Base-by-base conservation (phyloP, 495 filamentous ascomycete genomes). In the Daldinia bambusicola region DNA sequence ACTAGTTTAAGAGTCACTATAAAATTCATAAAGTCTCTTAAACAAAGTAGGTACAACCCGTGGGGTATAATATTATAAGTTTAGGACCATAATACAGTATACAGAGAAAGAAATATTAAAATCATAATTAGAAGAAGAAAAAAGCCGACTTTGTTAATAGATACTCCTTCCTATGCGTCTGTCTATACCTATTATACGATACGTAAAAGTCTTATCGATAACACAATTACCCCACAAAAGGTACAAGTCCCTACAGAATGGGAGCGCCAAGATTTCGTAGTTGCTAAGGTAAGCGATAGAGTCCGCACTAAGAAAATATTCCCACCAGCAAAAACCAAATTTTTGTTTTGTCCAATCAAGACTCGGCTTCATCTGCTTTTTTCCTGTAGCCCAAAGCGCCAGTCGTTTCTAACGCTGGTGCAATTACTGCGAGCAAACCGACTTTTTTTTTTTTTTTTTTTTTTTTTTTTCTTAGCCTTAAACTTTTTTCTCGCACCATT, bases 251-350 rank as follows among this genome's bases (percentile, higher is more conserved):
- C 13, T 59, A 66, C 59, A 4, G 65, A 61, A 71, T 26, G 26
- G 26, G 26, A 72, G 60, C 65, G 77, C 77, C 75, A 77, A 79
- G 76, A 78, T 70, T 77, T 75, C 61, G 65, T 55, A 52, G 31
- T 45, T 20, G 57, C 66, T 62, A 66, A 61, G 61, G 66, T 61
- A 74, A 68, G 74, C 74, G 55, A 72, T 55, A 36, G 67, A 53
- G 66, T 73, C 70, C 74, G 68, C 76, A 76, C 70, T 43, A 67
- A 61, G 75, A 79, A 76, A 69, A 53, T 38, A 32, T n/a, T 51
- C 60, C 62, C 43, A 64, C 53, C 61, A 58, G 68, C 68, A 76
- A 79, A 73, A 26, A 71, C 36, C 43, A 43, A 30, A 38, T 22
- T 45, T 8, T 8, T 1, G 26, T 52, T 45, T 32, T 8, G 50